A percentile compares a stretch with the other conserved stretches of the same genome.
Conservation (phyloP, 2,329 filamentous ascomycete species). For the Neofusicoccum sp. region DNA sequence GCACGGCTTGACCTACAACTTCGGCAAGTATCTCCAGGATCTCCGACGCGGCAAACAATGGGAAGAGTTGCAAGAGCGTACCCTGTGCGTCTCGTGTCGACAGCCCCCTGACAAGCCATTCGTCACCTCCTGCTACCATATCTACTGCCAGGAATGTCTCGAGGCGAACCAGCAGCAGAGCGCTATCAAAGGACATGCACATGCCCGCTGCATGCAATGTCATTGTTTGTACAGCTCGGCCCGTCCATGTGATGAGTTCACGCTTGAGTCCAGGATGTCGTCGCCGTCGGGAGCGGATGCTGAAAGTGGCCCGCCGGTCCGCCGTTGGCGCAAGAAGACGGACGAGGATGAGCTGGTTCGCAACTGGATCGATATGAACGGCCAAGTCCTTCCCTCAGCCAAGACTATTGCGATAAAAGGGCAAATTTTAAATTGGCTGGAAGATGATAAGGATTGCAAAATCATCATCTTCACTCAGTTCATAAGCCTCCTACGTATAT, state of each 20-base stretch:
- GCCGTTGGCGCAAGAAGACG: conserved; percentile 21
- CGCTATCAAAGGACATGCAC: conserved; percentile 16
- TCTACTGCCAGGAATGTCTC: conserved; percentile 56
- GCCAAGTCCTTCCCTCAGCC: conserved; percentile 41
- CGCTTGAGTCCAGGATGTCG: conserved; percentile 18
- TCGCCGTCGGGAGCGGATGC: neutral
- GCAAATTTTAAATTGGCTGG: conserved; percentile 45
- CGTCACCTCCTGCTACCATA: conserved; percentile 54
- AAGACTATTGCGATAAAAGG: conserved; percentile 49
- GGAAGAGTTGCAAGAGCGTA: conserved; percentile 42
- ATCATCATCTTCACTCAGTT: conserved; percentile 63
- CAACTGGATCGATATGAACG: conserved; percentile 41
- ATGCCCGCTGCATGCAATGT: neutral
- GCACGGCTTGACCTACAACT: conserved; percentile 42
- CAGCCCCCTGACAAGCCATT: conserved; percentile 39
- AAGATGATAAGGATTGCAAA: conserved; percentile 50
- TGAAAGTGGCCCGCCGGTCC: conserved; percentile 21
- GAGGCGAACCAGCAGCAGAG: conserved; percentile 29
- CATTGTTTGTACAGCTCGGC: neutral
- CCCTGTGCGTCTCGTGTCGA: conserved; percentile 46
- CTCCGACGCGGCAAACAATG: conserved; percentile 35
- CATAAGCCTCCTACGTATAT: conserved; percentile 51
- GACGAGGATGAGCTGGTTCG: conserved; percentile 24
- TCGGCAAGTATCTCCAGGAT: conserved; percentile 40
- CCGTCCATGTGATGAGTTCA: neutral